Evolutionary conservation across 108 stramenopile species (phyloP).

Genomic region (Chaetoceros muelleri): DNA sequence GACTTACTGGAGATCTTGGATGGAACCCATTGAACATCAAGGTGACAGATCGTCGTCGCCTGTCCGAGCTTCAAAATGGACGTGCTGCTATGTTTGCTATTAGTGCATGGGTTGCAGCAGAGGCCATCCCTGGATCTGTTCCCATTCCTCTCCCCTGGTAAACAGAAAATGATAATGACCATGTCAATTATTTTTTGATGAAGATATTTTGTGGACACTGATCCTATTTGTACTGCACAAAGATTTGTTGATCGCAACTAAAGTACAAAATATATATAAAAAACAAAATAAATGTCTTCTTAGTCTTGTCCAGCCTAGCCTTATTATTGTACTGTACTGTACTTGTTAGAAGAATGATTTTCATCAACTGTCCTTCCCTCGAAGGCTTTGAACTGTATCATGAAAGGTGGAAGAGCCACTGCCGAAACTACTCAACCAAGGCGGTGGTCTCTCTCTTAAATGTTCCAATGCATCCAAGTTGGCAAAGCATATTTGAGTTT

Average conservation of each 20-base stretch:
- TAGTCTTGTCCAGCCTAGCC: too few species aligned
- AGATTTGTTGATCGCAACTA: too few species aligned
- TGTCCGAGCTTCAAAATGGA: slow-evolving; percentile 52
- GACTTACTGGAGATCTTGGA: slow-evolving; percentile 45
- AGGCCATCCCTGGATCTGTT: slow-evolving; percentile 39
- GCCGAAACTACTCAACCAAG: slow-evolving; percentile 49
- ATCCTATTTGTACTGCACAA: too few species aligned
- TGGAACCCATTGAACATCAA: slow-evolving; percentile 44
- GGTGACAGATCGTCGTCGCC: slow-evolving; percentile 31
- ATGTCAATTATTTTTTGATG: too few species aligned
- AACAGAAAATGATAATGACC: too few species aligned
- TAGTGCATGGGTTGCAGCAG: slow-evolving; percentile 42
- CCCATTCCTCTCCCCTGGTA: slow-evolving; percentile 45
- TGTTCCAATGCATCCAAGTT: slow-evolving; percentile 71
- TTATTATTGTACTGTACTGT: too few species aligned
- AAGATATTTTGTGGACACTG: too few species aligned
- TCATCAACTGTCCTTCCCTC: too few species aligned
- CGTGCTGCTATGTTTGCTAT: slow-evolving; percentile 66
- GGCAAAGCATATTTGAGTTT: slow-evolving; percentile 68
- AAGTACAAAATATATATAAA: too few species aligned
- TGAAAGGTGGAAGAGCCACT: slow-evolving; percentile 25
- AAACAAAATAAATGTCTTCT: too few species aligned
- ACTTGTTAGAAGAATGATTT: too few species aligned
- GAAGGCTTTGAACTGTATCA: slow-evolving; percentile 23
- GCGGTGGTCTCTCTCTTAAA: slow-evolving; percentile 68